These are phyloP conservation scores for Paramecium sonneborni DNA, from an alignment of 73 alveolate genomes.

Conservation along the genomic window DNA sequence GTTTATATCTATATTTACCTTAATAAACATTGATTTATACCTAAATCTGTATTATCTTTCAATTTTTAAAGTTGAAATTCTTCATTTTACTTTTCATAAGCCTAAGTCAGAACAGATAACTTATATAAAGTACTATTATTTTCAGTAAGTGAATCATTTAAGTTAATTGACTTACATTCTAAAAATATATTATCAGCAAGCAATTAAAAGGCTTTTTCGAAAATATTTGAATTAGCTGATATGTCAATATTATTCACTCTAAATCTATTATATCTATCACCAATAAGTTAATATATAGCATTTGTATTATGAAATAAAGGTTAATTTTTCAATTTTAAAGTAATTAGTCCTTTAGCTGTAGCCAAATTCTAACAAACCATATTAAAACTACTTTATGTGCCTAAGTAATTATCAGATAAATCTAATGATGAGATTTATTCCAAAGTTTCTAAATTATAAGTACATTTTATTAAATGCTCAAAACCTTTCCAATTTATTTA, in stretches of 20 bases:
- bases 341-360: neutral
- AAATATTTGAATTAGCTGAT: neutral
- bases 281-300: neutral
- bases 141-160: neutral
- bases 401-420: neutral
- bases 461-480: neutral
- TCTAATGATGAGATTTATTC: neutral
- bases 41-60: neutral
- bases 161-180: neutral
- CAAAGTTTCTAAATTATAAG: slow-evolving; percentile 21
- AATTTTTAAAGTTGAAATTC: neutral
- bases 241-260: neutral
- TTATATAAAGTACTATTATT: neutral
- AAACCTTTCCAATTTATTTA: neutral
- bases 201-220: slow-evolving; percentile 7
- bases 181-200: neutral
- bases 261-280: slow-evolving; percentile 39
- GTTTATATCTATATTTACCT: neutral
- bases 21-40: neutral
- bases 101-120: neutral
- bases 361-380: neutral
- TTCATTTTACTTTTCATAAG: neutral
- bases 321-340: neutral
- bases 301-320: neutral
- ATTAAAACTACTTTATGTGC: neutral